Conservation (phyloP, 2,329 filamentous ascomycete species). For the Aspergillus calidoustus region DNA sequence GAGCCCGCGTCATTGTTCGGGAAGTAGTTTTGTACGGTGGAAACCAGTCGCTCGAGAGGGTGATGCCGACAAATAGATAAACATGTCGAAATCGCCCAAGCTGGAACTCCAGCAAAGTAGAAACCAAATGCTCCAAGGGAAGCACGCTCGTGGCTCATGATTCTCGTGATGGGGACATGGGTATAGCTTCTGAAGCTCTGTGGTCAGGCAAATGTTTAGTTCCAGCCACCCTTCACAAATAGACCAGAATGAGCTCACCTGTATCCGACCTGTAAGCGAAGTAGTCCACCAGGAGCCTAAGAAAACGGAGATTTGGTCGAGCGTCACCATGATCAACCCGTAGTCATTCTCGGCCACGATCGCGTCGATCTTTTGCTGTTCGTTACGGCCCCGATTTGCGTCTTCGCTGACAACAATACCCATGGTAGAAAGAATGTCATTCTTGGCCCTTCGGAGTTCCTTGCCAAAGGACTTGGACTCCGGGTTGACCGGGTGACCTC, state of each 20-base stretch:
- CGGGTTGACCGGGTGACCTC: conserved; percentile 53
- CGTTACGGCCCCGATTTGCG: conserved; percentile 40
- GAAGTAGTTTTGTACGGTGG: conserved; percentile 33
- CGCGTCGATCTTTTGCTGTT: conserved; percentile 43
- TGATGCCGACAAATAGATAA: conserved; percentile 45
- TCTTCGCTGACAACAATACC: conserved; percentile 53
- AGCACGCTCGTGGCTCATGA: conserved; percentile 43
- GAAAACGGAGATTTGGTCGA: conserved; percentile 48
- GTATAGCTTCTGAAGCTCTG: conserved; percentile 47
- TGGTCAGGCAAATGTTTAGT: neutral
- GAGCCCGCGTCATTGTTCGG: conserved; percentile 32
- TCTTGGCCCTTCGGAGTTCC: conserved; percentile 52
- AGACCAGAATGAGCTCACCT: conserved; percentile 34
- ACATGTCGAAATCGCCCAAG: conserved; percentile 43
- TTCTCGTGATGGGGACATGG: conserved; percentile 40
- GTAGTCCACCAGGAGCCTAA: conserved; percentile 49
- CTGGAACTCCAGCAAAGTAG: conserved; percentile 48
- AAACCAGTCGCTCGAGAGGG: conserved; percentile 40
- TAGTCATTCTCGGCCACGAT: conserved; percentile 50
- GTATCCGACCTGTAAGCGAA: conserved; percentile 43
- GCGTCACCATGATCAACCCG: conserved; percentile 45
- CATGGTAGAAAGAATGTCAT: conserved; percentile 56
- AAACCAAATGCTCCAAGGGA: conserved; percentile 41
- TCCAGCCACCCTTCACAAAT: neutral
- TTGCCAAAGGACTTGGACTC: conserved; percentile 45